Conservation (phyloP, 441 rosid genomes). For the Brassica balearica region DNA sequence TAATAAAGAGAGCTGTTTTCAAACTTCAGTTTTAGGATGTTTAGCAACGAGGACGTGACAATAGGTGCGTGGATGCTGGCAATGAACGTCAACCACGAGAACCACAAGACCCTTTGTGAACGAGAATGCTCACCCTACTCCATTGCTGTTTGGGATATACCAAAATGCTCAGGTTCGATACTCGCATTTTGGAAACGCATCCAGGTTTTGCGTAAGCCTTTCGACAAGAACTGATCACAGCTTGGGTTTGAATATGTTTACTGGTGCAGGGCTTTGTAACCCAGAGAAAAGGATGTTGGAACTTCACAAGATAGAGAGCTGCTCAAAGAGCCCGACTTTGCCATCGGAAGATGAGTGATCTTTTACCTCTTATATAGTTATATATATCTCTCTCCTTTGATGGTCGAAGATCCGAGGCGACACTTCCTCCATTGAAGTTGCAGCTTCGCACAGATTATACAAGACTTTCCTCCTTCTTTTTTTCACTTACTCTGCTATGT, state of each 20-base stretch:
- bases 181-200: conserved; percentile 21
- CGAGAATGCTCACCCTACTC: conserved; percentile 71
- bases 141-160: conserved; percentile 93
- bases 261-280: conserved; percentile 71
- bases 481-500: conserved; percentile 12
- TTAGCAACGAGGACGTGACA: conserved; percentile 96
- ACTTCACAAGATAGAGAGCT: conserved; percentile 76
- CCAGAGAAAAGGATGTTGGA: conserved; percentile 82
- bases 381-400: background rate
- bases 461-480: background rate
- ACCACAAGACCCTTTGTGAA: conserved; percentile 68
- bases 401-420: conserved; percentile 29
- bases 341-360: conserved; percentile 59
- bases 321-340: conserved; percentile 79
- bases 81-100: conserved; percentile 93
- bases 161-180: conserved; percentile 90
- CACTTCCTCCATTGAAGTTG: conserved; percentile 25
- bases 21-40: conserved; percentile 83
- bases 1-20: conserved; percentile 22
- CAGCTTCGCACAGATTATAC: conserved; percentile 30
- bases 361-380: conserved; percentile 6
- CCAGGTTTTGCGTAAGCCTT: conserved; percentile 1
- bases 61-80: conserved; percentile 99
- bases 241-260: conserved; percentile 20
- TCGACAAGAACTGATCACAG: conserved; percentile 21